Base-by-base conservation (phyloP, 805 yeast genomes). In the Zygosaccharomyces lentus region DNA sequence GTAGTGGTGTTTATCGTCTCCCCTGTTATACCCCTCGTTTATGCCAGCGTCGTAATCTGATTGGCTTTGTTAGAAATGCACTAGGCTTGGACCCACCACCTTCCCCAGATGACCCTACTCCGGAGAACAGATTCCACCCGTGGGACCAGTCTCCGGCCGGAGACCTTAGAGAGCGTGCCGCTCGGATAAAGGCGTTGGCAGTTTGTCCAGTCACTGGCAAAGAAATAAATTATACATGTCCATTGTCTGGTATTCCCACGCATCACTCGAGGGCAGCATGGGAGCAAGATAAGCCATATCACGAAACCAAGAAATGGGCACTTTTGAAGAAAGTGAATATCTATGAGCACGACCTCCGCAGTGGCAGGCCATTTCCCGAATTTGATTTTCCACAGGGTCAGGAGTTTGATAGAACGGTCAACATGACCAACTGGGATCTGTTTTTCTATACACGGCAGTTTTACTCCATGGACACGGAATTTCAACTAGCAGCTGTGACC, bases 391-490 rank as follows among this genome's bases (percentile, higher is more conserved):
- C 99, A 6, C 81, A 78, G 3, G 75, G 73, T 12, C 95, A 86
- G 66, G 85, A 82, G 43, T 73, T 72, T 41, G 97, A 90, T 61
- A 81, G 82, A 50, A 69, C 76, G 49, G 80, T 89, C 49, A 89
- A 88, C 62, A 78, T 88, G 62, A 73, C 81, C 40, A 82, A 78
- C 64, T 93, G 99, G 99, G 98, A 93, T 67, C 73, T 93, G 8
- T 91, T 80, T 59, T 84, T 93, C 62, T 93, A 91, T 67, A 91
- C 98, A 0, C 77, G 99, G 64, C 84, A 84, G 57, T 93, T 87
- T 65, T 84, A 81, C 58, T 91, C 97, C 4, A 91, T 93, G 98
- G 96, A 93, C 67, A 86, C 96, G 4, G 96, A 90, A 66, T 91
- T 87, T 71, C 95, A 91, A 66, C 72, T 91, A 61, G 98, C 98